phyloP scores from a whole-genome alignment of 352 stramenopile species.

The Halophytophthora batemanensis region DNA sequence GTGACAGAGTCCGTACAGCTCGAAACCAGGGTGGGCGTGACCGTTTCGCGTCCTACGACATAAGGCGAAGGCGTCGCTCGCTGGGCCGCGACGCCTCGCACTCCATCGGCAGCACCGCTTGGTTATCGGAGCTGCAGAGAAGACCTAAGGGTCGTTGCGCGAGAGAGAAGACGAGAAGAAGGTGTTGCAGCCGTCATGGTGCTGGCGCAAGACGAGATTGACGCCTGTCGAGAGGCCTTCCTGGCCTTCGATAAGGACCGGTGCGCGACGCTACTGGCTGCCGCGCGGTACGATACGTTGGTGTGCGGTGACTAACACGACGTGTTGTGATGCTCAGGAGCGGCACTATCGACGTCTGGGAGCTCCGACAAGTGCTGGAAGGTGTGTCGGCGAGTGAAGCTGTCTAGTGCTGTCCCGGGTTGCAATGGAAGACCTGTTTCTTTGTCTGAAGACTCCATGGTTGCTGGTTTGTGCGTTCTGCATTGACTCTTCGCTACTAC shows the following conservation, averaged over 20 bases:
- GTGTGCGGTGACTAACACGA: not conserved
- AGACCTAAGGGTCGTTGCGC: no score
- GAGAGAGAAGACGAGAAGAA: no score
- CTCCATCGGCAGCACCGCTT: no score
- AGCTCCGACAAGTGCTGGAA: slow-evolving; percentile 91
- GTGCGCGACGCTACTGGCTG: slow-evolving; percentile 17
- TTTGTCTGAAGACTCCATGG: no score
- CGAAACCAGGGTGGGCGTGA: no score
- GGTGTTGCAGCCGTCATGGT: slow-evolving; percentile 50
- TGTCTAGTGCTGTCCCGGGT: no score
- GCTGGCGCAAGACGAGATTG: slow-evolving; percentile 95
- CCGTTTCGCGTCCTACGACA: no score
- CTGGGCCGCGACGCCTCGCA: no score
- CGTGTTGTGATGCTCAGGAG: slow-evolving; percentile 35
- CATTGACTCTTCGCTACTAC: not conserved
- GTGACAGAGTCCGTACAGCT: no score
- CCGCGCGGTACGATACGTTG: not conserved
- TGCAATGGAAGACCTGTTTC: no score
- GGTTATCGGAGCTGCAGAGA: no score
- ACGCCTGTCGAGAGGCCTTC: slow-evolving; percentile 95
- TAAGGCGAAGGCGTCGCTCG: no score
- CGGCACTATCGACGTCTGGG: slow-evolving; percentile 96
- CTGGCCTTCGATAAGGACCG: slow-evolving; percentile 96
- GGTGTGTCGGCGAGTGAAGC: slow-evolving; percentile 39
- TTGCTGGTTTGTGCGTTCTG: not conserved